Percentiles rank a stretch among this genome's conserved stretches.
Conservation (phyloP, 257 asterid genomes). For the Solanum dulcamara region DNA sequence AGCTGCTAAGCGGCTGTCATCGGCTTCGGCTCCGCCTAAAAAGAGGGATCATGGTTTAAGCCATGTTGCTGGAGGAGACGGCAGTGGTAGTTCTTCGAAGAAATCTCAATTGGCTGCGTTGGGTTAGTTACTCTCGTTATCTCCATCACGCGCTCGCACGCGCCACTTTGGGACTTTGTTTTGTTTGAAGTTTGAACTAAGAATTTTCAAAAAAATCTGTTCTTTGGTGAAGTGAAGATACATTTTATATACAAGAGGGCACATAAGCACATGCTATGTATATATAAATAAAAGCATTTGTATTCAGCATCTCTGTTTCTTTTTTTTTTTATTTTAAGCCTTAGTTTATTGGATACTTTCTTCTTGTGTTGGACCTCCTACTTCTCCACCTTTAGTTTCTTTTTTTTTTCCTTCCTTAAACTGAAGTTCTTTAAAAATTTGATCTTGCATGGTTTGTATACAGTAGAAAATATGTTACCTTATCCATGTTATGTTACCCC, state of each 20-base stretch:
- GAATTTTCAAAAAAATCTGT: background rate
- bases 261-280: background rate
- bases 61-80: slow-evolving; percentile 5
- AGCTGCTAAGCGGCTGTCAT: slow-evolving; percentile 31
- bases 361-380: background rate
- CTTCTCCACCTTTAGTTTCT: background rate
- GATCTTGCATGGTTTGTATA: background rate
- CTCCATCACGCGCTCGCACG: background rate
- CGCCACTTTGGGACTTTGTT: background rate
- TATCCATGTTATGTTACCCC: background rate
- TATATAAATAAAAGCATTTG: background rate
- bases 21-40: slow-evolving; percentile 21
- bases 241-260: background rate
- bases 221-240: background rate
- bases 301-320: background rate
- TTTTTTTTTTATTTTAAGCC: background rate
- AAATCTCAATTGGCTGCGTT: slow-evolving; percentile 22
- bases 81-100: slow-evolving; percentile 16
- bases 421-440: background rate
- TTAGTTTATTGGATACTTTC: background rate
- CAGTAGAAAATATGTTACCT: background rate
- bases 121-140: slow-evolving; percentile 1
- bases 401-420: background rate
- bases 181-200: background rate
- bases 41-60: slow-evolving; percentile 20